A percentile compares a stretch with the other conserved stretches of the same genome.
These are phyloP conservation scores for Ilex aquifolium DNA, from an alignment of 257 asterid genomes.

Conservation along the genomic window DNA sequence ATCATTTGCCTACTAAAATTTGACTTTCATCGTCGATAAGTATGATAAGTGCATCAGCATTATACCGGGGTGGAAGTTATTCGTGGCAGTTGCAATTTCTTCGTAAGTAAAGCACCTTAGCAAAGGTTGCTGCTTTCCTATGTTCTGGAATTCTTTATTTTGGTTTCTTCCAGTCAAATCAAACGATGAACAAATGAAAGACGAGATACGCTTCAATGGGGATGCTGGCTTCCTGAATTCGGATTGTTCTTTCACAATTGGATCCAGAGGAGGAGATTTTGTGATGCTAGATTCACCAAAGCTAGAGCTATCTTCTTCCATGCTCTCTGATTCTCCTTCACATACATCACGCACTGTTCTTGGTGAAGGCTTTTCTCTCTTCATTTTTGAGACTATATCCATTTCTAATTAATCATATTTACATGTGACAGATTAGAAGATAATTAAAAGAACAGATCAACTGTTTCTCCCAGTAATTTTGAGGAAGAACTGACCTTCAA, in stretches of 20 bases:
- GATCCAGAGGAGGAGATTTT: constrained; percentile 16
- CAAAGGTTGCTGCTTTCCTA: constrained; percentile 29
- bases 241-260: constrained; percentile 11
- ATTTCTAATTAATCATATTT: constrained; percentile 14
- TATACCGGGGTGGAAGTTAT: constrained; percentile 52
- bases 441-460: background rate
- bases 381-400: constrained; percentile 8
- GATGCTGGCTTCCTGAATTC: constrained; percentile 38
- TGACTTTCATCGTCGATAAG: background rate
- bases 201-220: constrained; percentile 37
- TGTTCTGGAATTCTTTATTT: constrained; percentile 14
- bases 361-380: constrained; percentile 47
- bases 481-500: constrained; percentile 26
- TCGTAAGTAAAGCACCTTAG: constrained; percentile 52
- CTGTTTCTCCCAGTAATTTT: background rate
- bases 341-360: constrained; percentile 44
- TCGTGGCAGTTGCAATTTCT: constrained; percentile 61
- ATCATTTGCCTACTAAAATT: too few relatives aligned
- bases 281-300: constrained; percentile 31
- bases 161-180: constrained; percentile 30
- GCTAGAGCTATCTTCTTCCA: constrained; percentile 41
- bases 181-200: constrained; percentile 30
- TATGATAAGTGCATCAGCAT: background rate
- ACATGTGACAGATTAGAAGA: too few relatives aligned
- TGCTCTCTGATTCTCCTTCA: constrained; percentile 42